Conservation (phyloP, 352 stramenopile species). For the Phytophthora ohioensis region DNA sequence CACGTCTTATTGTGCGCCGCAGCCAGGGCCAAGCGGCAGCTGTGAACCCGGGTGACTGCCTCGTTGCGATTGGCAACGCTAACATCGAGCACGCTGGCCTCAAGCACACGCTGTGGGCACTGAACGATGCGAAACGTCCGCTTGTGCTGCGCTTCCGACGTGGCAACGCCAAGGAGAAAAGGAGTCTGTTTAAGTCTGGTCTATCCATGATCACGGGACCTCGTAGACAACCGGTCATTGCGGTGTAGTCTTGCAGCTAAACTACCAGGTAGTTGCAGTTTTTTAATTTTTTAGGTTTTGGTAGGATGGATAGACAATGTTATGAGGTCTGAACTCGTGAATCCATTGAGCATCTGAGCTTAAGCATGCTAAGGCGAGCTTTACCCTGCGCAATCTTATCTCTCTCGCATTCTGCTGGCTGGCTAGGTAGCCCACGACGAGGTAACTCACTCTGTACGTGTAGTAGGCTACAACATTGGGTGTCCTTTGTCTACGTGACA, state of each 20-base stretch:
- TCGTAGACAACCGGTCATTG: conserved; percentile 51
- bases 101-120: conserved; percentile 86
- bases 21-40: conserved; percentile 74
- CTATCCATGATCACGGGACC: conserved; percentile 47
- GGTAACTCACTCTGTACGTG: not conserved
- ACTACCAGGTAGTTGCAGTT: conserved; percentile 9
- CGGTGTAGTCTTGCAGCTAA: conserved; percentile 44
- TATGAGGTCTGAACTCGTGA: conserved; percentile 30
- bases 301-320: conserved; percentile 22
- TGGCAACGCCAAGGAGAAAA: conserved; percentile 79
- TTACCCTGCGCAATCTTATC: conserved; percentile 4
- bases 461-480: conserved; percentile 63
- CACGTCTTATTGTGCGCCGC: conserved; percentile 78
- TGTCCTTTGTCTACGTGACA: conserved; percentile 83
- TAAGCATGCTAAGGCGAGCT: not conserved
- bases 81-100: conserved; percentile 88
- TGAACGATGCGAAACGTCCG: conserved; percentile 79
- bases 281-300: conserved; percentile 35
- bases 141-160: conserved; percentile 85
- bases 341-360: conserved; percentile 14
- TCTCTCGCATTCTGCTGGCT: conserved; percentile 6
- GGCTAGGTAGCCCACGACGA: not conserved
- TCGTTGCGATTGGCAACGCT: conserved; percentile 82
- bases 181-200: conserved; percentile 70
- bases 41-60: conserved; percentile 83